phyloP scores from a whole-genome alignment of 495 filamentous ascomycete species.

The Xylaria curta region DNA sequence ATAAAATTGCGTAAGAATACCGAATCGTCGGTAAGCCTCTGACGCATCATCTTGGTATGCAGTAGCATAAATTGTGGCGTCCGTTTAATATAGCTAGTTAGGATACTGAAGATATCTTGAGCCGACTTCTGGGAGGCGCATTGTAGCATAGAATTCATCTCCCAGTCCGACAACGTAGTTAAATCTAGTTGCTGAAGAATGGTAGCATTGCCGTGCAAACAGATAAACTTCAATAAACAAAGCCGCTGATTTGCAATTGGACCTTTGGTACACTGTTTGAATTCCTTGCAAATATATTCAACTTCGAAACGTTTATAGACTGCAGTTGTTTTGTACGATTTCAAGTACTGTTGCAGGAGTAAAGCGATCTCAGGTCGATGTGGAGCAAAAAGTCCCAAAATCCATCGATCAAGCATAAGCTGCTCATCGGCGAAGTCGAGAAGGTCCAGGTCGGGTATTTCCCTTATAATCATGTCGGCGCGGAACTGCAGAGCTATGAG shows the following conservation, averaged over 20 bases:
- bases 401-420: not conserved
- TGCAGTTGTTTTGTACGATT: not conserved
- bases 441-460: not conserved
- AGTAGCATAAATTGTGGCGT: not conserved
- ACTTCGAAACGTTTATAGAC: not conserved
- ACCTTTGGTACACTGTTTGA: not conserved
- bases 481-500: not conserved
- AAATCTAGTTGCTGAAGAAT: conserved; percentile 15
- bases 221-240: not conserved
- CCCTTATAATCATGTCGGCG: not conserved
- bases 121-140: not conserved
- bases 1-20: not conserved
- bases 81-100: not conserved
- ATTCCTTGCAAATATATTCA: conserved; percentile 8
- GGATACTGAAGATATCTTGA: not conserved
- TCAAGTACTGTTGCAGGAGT: not conserved
- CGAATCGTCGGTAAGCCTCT: not conserved
- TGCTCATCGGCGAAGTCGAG: not conserved
- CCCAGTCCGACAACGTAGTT: not conserved
- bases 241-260: not conserved
- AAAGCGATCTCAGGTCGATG: not conserved
- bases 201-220: not conserved
- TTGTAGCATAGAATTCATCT: not conserved
- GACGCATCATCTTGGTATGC: not conserved
- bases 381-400: conserved; percentile 9